Percentiles rank a stretch among this genome's conserved stretches.
These are phyloP conservation scores for Diplodia seriata DNA, from an alignment of 2,329 filamentous ascomycete species.

Conservation along the genomic window DNA sequence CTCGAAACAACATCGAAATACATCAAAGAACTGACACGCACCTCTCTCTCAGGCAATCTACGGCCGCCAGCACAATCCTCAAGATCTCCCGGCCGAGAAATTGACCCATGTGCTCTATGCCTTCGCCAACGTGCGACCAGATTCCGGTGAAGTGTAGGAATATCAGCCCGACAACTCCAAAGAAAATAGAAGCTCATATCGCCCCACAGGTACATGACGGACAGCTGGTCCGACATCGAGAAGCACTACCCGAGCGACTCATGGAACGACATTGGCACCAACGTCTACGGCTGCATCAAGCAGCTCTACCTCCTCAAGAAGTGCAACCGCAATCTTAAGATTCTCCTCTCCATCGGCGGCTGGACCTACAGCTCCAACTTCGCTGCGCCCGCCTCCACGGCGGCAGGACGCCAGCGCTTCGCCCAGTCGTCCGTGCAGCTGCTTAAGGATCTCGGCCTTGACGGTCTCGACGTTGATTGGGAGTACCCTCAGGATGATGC, in stretches of 20 bases:
- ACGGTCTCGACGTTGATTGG: conserved; percentile 58
- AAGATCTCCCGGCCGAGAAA: conserved; percentile 79
- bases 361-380: conserved; percentile 85
- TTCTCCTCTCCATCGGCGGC: conserved; percentile 82
- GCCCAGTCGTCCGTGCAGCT: conserved; percentile 75
- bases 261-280: conserved; percentile 69
- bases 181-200: not conserved
- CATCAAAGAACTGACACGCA: conserved; percentile 11
- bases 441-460: conserved; percentile 79
- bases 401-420: conserved; percentile 68
- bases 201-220: conserved; percentile 63
- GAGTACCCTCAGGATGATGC: conserved; percentile 52
- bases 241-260: conserved; percentile 74
- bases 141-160: conserved; percentile 71
- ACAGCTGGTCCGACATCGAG: conserved; percentile 71
- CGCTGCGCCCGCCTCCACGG: conserved; percentile 68
- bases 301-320: conserved; percentile 80
- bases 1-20: not conserved
- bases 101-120: conserved; percentile 90
- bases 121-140: conserved; percentile 83
- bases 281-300: conserved; percentile 79
- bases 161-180: not conserved
- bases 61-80: conserved; percentile 81
- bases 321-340: conserved; percentile 75
- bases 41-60: conserved; percentile 73